Evolutionary conservation across 805 yeast species (phyloP), one percentile per base, ranked within the genome.

Genomic region (Candida ponderosae): DNA sequence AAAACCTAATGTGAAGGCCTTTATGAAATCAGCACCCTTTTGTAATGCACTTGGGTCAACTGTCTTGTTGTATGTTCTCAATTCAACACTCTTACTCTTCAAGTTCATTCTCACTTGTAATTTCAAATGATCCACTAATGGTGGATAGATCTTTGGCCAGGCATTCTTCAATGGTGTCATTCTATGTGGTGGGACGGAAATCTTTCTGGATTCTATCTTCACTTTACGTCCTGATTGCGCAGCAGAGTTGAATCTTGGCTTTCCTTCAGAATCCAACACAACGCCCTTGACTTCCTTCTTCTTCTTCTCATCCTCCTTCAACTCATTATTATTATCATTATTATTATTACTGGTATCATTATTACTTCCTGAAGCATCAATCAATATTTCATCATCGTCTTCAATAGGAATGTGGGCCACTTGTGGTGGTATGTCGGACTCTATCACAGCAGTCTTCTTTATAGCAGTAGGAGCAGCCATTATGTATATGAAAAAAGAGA

Each of bases 111-210:
- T 76, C 34, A 93, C 97, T 63, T 93, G 98, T 45, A 93, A 68
- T 57, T 93, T 88, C 50, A 93, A 71, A 62, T 89, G 96, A 44
- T 93, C 96, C 28, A 93, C 97, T 47, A 93, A 67, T 6, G 98
- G 97, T 26, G 95, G 95, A 57, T 93, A 93, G 32, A 93, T 81
- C 59, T 93, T 93, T 32, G 86, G 74, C 99, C 99, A 93, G 33
- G 80, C 72, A 46, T 76, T 76, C 59, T 87, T 84, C 52, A 93
- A 72, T 18, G 98, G 98, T 1, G 95, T 74, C 88, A 93, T 82
- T 70, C 99, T 76, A 60, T 93, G 97, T 23, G 97, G 97, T 30
- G 98, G 98, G 24, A 93, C 94, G 4, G 90, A 76, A 10, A 93
- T 84, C 54, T 89, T 89, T 65, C 97, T 74, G 38, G 81, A 72